Conservation (phyloP, 2,329 filamentous ascomycete genomes). For the Pezicula radicicola region DNA sequence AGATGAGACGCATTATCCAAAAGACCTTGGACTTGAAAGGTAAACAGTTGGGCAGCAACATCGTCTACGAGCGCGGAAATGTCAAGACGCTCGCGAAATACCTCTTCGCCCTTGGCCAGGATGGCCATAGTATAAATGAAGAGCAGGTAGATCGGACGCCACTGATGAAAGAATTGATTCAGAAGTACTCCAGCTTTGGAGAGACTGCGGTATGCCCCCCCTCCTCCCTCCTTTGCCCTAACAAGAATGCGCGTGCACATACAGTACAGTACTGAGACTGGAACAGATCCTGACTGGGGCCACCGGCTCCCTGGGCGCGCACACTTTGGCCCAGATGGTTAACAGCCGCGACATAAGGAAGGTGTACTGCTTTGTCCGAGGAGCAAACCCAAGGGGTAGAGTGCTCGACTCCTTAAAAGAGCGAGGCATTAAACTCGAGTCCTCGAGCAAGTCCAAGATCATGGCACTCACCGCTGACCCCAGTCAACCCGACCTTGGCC, state of each 20-base stretch:
- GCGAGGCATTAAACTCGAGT: conserved; percentile 32
- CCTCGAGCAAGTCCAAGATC: conserved; percentile 30
- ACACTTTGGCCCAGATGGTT: conserved; percentile 55
- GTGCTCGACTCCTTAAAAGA: conserved; percentile 25
- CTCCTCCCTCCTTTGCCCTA: too few relatives aligned
- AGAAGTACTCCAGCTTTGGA: too few relatives aligned
- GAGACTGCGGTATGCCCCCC: too few relatives aligned
- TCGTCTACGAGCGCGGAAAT: conserved; percentile 56
- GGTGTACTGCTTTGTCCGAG: conserved; percentile 52
- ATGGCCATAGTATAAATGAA: too few relatives aligned
- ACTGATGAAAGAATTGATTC: too few relatives aligned
- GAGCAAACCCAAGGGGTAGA: conserved; percentile 19
- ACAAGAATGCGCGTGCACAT: too few relatives aligned
- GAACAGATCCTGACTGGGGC: conserved; percentile 60
- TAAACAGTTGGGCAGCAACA: conserved; percentile 47
- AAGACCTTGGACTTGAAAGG: conserved; percentile 46
- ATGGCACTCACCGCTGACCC: conserved; percentile 35
- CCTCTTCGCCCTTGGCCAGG: too few relatives aligned
- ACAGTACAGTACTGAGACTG: too few relatives aligned
- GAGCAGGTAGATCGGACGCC: too few relatives aligned
- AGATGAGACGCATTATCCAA: conserved; percentile 49
- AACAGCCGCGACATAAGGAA: conserved; percentile 49
- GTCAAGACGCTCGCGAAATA: conserved; percentile 41
- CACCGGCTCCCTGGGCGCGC: conserved; percentile 63
- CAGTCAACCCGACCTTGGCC: conserved; percentile 34